Evolutionary conservation across 2,329 filamentous ascomycete species (phyloP), one percentile per base, ranked within the genome.

Genomic region (Fusarium sp.): DNA sequence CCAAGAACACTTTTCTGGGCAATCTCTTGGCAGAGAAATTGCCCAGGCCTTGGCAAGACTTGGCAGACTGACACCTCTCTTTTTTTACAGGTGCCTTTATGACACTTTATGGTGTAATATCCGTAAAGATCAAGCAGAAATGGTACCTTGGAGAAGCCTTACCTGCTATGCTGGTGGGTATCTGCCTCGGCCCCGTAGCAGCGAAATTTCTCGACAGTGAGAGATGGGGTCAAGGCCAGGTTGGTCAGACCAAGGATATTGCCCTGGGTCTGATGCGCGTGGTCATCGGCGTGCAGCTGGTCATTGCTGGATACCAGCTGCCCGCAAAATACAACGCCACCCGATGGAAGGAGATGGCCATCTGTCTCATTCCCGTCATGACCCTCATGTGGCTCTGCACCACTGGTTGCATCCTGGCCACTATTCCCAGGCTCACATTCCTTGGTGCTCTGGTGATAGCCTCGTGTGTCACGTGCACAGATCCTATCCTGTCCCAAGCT

Each of bases 251-350:
- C 3, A 69, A 67, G 12, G 77, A 75, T 2, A 84, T 84, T 64
- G 82, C 82, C 11, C 77, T 84, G 76, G 84, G 84, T 14, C 72
- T 90, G 10, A 83, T 83, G 65, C 83, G 88, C n/a, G 80, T 90
- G 29, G 86, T 90, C 62, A 89, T 90, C 59, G 87, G 87, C 6
- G 82, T 90, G 3, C 88, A 90, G 69, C 81, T 90, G n/a, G 82
- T 90, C 37, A 90, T 90, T 62, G 87, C 87, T 4, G 88, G 88
- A 27, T 90, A 87, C 69, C 87, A 90, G 71, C 79, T 90, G 2
- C 88, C 88, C 0, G 85, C 85, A 45, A 85, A 83, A 72, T 90
- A 90, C 75, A 78, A 84, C 42, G 76, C 77, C 59, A 73, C 77
- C 3, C 83, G 83, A 4, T 85, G 83, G 79, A 85, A 83, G 59